Percentiles rank a stretch among this genome's conserved stretches.
Evolutionary conservation across 202 grass and related monocot genomes (phyloP).

Genomic region (Cymbopogon flexuosus): DNA sequence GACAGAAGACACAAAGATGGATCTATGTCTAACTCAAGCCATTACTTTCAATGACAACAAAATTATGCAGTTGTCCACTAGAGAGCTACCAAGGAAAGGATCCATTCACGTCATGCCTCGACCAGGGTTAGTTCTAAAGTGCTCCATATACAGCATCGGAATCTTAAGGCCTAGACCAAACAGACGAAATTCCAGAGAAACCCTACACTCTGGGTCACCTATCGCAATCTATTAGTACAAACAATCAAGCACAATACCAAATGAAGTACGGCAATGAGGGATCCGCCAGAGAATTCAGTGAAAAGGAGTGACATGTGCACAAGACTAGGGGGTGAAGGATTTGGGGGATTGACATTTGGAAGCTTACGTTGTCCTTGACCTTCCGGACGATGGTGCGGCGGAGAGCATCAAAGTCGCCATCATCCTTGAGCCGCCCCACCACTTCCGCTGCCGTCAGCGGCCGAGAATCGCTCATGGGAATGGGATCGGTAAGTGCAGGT

Average conservation of each 20-base stretch:
- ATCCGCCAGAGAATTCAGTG: neutral
- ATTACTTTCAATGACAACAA: neutral
- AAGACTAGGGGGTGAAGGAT: neutral
- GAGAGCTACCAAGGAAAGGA: neutral
- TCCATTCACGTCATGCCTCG: neutral
- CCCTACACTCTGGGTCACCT: neutral
- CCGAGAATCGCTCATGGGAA: slow-evolving; percentile 27
- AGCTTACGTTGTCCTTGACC: slow-evolving; percentile 77
- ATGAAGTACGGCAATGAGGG: neutral
- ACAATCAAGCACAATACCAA: neutral
- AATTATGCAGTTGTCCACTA: neutral
- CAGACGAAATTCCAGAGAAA: neutral
- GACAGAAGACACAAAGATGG: neutral
- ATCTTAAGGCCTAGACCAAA: neutral
- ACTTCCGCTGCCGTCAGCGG: slow-evolving; percentile 59
- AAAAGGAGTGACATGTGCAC: neutral
- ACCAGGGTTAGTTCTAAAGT: neutral
- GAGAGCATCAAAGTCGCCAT: slow-evolving; percentile 87
- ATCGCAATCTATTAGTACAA: slow-evolving; percentile 1
- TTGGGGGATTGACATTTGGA: neutral
- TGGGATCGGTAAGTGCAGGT: neutral
- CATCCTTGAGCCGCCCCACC: slow-evolving; percentile 68
- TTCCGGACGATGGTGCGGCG: slow-evolving; percentile 75
- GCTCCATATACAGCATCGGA: neutral
- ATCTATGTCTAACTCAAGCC: neutral